Percentiles rank a stretch among this genome's conserved stretches.
Conservation (phyloP, 2,329 filamentous ascomycete genomes). For the Colletotrichum magnum region DNA sequence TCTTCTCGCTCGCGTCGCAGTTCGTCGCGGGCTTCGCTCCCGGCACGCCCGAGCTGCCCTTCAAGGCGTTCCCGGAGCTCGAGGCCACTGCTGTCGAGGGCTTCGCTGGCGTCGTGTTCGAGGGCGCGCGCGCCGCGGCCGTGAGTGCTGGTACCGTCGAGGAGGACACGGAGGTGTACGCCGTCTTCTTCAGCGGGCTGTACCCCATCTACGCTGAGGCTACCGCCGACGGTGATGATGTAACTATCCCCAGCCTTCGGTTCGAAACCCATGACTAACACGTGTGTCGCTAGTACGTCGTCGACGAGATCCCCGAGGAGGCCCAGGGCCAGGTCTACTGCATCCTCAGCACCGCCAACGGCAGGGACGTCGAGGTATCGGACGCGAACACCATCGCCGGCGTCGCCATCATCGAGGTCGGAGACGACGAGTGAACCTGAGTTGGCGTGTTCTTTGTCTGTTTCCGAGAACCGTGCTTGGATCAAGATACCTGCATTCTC, state of each 20-base stretch:
- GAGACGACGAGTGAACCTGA: background rate
- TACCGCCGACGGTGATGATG: conserved; percentile 26
- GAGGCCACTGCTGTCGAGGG: conserved; percentile 46
- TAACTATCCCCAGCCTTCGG: background rate
- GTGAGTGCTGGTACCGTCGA: conserved; percentile 33
- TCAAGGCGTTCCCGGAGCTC: conserved; percentile 72
- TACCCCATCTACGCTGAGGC: conserved; percentile 42
- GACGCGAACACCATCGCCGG: conserved; percentile 56
- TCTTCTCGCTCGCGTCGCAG: conserved; percentile 74
- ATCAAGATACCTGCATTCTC: no score
- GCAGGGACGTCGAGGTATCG: conserved; percentile 45
- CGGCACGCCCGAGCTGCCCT: conserved; percentile 67
- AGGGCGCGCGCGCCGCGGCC: conserved; percentile 42
- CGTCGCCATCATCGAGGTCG: conserved; percentile 52
- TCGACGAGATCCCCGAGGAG: conserved; percentile 45
- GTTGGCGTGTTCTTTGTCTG: background rate
- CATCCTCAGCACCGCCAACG: conserved; percentile 55
- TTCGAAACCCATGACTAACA: background rate
- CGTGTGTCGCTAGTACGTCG: conserved; percentile 38
- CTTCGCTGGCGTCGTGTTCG: conserved; percentile 44
- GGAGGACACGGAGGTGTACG: conserved; percentile 44
- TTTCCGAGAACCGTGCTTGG: background rate
- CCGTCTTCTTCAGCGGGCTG: conserved; percentile 51
- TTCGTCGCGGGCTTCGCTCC: conserved; percentile 73
- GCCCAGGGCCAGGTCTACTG: conserved; percentile 57